Evolutionary conservation across 1,139 yeast genomes (phyloP), one percentile per base, ranked within the genome.

Genomic region (Pichia sp.): DNA sequence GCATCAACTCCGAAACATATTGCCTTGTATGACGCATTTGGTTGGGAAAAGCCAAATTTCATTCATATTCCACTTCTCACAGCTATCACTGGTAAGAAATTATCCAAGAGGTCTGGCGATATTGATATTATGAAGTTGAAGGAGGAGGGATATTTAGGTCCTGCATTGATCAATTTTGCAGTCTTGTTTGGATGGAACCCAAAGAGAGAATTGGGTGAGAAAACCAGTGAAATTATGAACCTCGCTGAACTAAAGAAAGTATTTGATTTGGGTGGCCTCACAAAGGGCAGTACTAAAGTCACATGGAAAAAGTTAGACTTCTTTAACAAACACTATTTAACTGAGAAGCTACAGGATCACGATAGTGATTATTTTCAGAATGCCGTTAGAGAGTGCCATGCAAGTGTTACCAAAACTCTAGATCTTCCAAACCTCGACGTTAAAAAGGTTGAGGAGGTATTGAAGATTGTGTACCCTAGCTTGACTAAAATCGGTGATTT

Each of bases 131-230:
- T 72, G 46, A 67, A 71, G 11, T 63, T 83, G 60, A 71, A 67
- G 32, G 63, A 67, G 1, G 64, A 66, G 29, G 94, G 94, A 0
- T 69, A 84, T 15, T 59, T 86, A 14, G 94, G 96, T 0, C 95
- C 86, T 52, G 93, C 98, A 0, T 58, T 93, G 34, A 64, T 85
- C 11, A 93, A 91, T 51, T 91, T 86, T 57, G 82, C 82, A 29
- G 95, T 93, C 0, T 66, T 91, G 38, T 83, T 86, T 59, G 99
- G 99, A 0, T 91, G 98, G 98, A 72, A 95, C 2, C 93, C 94
- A 3, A 74, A 77, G 12, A 64, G 86, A 47, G 65, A 63, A 24
- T 66, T 70, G 13, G 74, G 79, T 4, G 66, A 68, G 28, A 66
- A 72, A 18, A 51, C 60, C 0, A 72, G 73, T 38, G 97, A 91